Evolutionary conservation across 768 basidiomycete species (phyloP), one percentile per base, ranked within the genome.

Genomic region (Tulasnella sp.): DNA sequence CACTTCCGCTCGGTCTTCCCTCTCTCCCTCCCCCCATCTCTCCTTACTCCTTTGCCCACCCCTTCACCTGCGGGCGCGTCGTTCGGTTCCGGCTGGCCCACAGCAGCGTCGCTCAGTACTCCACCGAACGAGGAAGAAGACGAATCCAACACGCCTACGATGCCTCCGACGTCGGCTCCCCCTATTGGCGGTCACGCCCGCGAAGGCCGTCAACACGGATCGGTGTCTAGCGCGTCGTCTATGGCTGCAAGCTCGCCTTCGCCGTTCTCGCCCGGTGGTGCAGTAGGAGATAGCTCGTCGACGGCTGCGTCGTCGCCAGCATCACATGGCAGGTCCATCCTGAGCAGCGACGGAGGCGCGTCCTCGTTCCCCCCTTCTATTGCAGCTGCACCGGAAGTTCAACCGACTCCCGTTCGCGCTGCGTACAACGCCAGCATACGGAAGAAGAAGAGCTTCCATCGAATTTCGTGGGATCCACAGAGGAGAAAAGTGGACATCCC

Each of bases 21-120:
- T 74, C 84, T 92, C 79, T 85, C 90, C 73, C 84, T 92, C 18
- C 89, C 90, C 23, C 82, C 73, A 83, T 92, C 20, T 88, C 90
- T 29, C 82, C 83, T 86, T 18, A 26, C 77, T 71, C 69, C 70
- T 77, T 46, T 77, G 16, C 40, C 77, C 1, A 77, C 69, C 11
- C 77, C 70, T 13, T 77, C 67, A 13, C 39, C 70, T 6, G 77
- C 39, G 4, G 51, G 69, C 39, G 69, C 37, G 16, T 20, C 67
- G 3, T 29, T 18, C 20, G 44, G 44, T 40, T 72, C 70, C 20
- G 70, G 70, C 9, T 72, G 70, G 70, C 70, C 70, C 1, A 72
- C 70, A 18, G 32, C 39, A 26, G n/a, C 39, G 6, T 42, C 37
- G 35, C 70, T 37, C n/a, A n/a, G 32, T 11, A 67, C 61, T 15